Conservation (phyloP, 805 yeast genomes). For the Candida palmyrensis region DNA sequence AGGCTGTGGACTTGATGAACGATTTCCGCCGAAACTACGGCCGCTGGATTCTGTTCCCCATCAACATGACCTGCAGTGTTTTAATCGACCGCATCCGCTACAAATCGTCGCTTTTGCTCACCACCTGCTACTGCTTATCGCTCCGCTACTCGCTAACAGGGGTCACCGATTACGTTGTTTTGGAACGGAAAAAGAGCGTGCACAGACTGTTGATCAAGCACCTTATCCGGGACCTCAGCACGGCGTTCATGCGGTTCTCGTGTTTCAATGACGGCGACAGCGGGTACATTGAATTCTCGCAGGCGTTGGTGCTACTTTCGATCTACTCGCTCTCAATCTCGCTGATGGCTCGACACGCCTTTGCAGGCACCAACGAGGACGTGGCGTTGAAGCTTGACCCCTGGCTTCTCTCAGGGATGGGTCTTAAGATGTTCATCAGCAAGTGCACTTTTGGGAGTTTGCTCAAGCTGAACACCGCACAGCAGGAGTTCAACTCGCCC, state of each 20-base stretch:
- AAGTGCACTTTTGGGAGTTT: conserved; percentile 43
- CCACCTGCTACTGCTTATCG: conserved; percentile 60
- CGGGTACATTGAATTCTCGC: conserved; percentile 54
- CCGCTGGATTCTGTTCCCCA: conserved; percentile 73
- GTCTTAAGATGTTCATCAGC: conserved; percentile 57
- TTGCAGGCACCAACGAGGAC: conserved; percentile 7
- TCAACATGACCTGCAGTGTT: conserved; percentile 40
- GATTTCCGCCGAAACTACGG: conserved; percentile 66
- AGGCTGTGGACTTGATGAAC: conserved; percentile 46
- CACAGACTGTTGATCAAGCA: conserved; percentile 42
- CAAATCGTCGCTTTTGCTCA: conserved; percentile 58
- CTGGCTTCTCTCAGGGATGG: conserved; percentile 65
- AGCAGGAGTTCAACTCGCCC: conserved; percentile 16
- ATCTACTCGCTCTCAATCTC: conserved; percentile 62
- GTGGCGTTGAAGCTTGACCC: conserved; percentile 51
- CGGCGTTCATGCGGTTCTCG: conserved; percentile 31
- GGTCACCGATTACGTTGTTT: conserved; percentile 15
- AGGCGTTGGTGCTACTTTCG: conserved; percentile 60
- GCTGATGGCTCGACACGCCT: conserved; percentile 23
- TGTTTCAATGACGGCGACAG: conserved; percentile 15
- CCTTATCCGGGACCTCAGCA: conserved; percentile 45
- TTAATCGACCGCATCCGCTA: conserved; percentile 45
- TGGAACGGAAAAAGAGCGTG: conserved; percentile 20
- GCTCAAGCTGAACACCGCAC: conserved; percentile 9
- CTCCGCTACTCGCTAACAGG: conserved; percentile 43